Evolutionary conservation across 2,329 filamentous ascomycete genomes (phyloP).

Genomic region (Aspergillus sp.): DNA sequence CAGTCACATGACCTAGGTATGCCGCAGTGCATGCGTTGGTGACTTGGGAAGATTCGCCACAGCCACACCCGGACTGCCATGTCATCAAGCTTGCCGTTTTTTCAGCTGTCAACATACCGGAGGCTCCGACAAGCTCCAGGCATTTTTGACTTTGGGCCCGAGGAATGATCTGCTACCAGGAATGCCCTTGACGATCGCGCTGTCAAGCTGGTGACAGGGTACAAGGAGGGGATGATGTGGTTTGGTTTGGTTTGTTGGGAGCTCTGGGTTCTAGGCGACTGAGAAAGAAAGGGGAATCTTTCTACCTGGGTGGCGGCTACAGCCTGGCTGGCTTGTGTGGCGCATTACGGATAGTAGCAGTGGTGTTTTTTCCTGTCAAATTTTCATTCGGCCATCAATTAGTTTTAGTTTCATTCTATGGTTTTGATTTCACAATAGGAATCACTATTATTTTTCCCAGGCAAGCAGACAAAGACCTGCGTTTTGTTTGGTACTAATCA

Average conservation of each 20-base stretch:
- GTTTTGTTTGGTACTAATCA: not conserved
- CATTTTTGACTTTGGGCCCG: not conserved
- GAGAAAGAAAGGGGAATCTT: too few species aligned
- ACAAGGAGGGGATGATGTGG: not conserved
- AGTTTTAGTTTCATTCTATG: too few species aligned
- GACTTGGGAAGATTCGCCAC: slow-evolving; percentile 9
- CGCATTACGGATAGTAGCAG: too few species aligned
- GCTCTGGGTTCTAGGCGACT: not conserved
- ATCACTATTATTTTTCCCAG: too few species aligned
- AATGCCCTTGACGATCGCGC: not conserved
- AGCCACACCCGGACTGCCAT: slow-evolving; percentile 11
- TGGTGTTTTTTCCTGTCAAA: too few species aligned
- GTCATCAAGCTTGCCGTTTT: slow-evolving; percentile 8
- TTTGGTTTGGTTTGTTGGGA: not conserved
- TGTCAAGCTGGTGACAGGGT: not conserved
- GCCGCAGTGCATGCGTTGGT: slow-evolving; percentile 15
- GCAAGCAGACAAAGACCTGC: too few species aligned
- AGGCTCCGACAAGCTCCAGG: slow-evolving; percentile 9
- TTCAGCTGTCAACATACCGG: slow-evolving; percentile 18
- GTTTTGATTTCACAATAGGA: too few species aligned
- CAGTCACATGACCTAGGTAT: not conserved
- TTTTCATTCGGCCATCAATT: too few species aligned
- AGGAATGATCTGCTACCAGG: not conserved
- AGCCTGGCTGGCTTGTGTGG: too few species aligned
- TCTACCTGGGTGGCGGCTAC: too few species aligned